Evolutionary conservation across 2,329 filamentous ascomycete genomes (phyloP), one percentile per base, ranked within the genome.

Genomic region (Elsinoe fawcettii): DNA sequence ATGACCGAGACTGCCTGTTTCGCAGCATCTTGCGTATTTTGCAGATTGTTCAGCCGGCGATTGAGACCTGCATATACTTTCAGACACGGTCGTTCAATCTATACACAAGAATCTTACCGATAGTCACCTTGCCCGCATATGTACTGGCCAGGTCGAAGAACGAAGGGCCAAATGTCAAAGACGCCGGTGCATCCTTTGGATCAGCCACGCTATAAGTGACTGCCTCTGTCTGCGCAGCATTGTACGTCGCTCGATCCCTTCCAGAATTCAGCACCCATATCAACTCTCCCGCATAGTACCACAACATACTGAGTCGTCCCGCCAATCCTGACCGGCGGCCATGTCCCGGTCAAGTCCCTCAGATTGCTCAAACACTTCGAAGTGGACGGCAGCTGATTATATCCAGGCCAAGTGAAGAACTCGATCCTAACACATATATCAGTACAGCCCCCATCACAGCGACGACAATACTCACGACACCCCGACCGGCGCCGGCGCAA

Each of bases 21-120:
- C 1, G 79, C 79, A 0, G 80, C 80, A 0, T 72, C 70, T 32
- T 82, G 76, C 0, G 78, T 82, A 61, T 82, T 82, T n/a, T 68
- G 63, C 16, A 80, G 69, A 46, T 80, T 71, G 60, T 82, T 73
- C 30, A 77, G 72, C 1, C 77, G 75, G 36, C 80, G 73, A 62
- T 83, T 82, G 27, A 83, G 67, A 1, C 79, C 63, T 61, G 43
- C 5, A 3, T 6, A 14, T 32, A 36, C 14, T 1, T 46, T 58
- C 51, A 57, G 39, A 12, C 16, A 14, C 6, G 9, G 12, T 30
- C 9, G n/a, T 14, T 12, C 22, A 30, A 16, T 3, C 12, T 9
- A 9, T 30, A 27, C 2, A 5, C 22, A 18, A 16, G 59, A 25
- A 11, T 36, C 53, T 22, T 27, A 27, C 65, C 80, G 1, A 82